Base-by-base conservation (phyloP, 176 grass and related monocot genomes). In the Cymbopogon citratus region DNA sequence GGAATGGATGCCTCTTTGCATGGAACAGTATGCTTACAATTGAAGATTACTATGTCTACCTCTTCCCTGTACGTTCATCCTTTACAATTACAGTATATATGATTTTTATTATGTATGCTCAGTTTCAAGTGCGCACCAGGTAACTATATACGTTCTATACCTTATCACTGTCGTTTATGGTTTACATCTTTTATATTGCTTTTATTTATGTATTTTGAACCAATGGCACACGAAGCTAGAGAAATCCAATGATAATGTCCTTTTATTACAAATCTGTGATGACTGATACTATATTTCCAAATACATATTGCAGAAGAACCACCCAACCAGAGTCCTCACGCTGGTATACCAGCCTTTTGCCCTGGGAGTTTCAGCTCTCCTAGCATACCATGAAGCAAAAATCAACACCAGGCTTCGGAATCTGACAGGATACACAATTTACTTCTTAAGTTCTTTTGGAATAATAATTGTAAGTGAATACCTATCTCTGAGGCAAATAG, bases 11-110 rank as follows among this genome's bases (percentile, higher is more conserved):
- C 65, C 73, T 83, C 40, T 83, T 90, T 29, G 67, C 79, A 38
- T 86, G 66, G 73, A 86, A 90, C 38, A 89, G 88, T 69, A 83
- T 90, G 83, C 39, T 86, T 24, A 90, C 83, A 6, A 82, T 90
- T n/a, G 77, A 90, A 82, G 87, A 86, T 82, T 86, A 85, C 76
- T 85, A 85, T 56, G 26, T 35, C 44, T 86, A 83, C 38, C 79
- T 90, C 35, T 86, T 90, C 36, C 79, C 79, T 4, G 82, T 81
- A 77, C 15, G 56, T 43, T 36, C 54, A n/a, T 51, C 46, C 7
- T 51, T 31, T 29, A 49, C 25, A 73, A 31, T 7, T 34, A 35
- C 18, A 6, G 71, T 27, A 13, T 62, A 28, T 27, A 62, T 62
- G 25, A 62, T 62, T 13, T 60, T 62, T 27, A 13, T 13, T 62